These are phyloP conservation scores for Globisporangium carolinianum DNA, from an alignment of 352 stramenopile genomes.

Conservation along the genomic window DNA sequence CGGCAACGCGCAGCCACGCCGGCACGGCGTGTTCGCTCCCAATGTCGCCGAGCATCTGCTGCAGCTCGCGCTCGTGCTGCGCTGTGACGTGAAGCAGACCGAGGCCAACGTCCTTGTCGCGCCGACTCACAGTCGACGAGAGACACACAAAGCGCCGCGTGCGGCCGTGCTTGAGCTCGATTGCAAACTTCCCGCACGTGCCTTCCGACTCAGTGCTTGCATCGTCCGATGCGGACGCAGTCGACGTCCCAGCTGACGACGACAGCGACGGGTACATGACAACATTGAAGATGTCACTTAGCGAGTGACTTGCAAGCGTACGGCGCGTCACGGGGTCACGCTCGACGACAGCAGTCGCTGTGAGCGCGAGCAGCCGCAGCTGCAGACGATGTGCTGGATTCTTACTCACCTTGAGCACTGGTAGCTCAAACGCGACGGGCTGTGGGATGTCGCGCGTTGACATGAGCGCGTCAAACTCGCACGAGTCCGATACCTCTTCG, in stretches of 20 bases:
- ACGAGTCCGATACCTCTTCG: conserved; percentile 78
- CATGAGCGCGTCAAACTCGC: conserved; percentile 76
- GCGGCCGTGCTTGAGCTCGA: conserved; percentile 79
- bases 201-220: conserved; percentile 40
- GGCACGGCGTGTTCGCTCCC: conserved; percentile 50
- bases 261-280: conserved; percentile 84
- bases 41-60: conserved; percentile 64
- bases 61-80: conserved; percentile 61
- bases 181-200: conserved; percentile 65
- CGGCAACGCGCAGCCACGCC: conserved; percentile 65
- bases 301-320: conserved; percentile 51
- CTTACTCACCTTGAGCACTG: conserved; percentile 83
- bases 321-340: conserved; percentile 64
- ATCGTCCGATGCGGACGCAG: conserved; percentile 17
- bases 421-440: conserved; percentile 77
- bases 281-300: conserved; percentile 84
- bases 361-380: conserved; percentile 65
- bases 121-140: conserved; percentile 45
- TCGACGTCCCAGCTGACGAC: conserved; percentile 38
- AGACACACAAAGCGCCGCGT: conserved; percentile 74
- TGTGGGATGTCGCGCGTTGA: conserved; percentile 75
- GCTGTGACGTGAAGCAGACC: conserved; percentile 44
- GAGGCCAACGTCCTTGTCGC: conserved; percentile 75
- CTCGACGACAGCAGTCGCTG: conserved; percentile 61
- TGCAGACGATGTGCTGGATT: conserved; percentile 65